phyloP scores from a whole-genome alignment of 2,329 filamentous ascomycete genomes.

The Aspergillus japonicus region DNA sequence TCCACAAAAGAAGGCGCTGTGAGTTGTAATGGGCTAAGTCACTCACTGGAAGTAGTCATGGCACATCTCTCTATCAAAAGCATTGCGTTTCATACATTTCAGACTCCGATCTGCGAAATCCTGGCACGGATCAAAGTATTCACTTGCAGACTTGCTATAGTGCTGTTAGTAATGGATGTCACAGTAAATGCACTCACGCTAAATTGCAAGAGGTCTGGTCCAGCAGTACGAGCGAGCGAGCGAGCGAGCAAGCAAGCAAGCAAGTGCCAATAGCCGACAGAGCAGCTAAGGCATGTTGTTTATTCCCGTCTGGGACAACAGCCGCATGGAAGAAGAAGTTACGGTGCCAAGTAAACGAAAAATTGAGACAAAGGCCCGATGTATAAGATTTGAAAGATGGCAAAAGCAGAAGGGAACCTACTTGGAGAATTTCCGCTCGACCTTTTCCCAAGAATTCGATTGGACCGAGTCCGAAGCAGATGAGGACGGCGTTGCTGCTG shows the following conservation, averaged over 20 bases:
- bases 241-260: background rate
- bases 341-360: background rate
- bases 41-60: constrained; percentile 90
- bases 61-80: constrained; percentile 84
- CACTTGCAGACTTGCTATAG: constrained; percentile 76
- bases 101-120: constrained; percentile 84
- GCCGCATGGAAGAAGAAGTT: background rate
- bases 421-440: constrained; percentile 62
- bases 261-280: background rate
- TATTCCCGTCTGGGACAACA: background rate
- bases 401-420: constrained; percentile 36
- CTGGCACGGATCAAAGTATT: constrained; percentile 94
- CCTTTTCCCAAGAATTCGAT: constrained; percentile 58
- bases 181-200: background rate
- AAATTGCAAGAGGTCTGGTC: background rate
- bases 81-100: constrained; percentile 83
- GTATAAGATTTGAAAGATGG: background rate
- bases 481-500: constrained; percentile 28
- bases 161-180: background rate
- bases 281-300: background rate
- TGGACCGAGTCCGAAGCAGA: constrained; percentile 36
- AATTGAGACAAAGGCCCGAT: background rate
- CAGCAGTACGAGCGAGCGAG: background rate
- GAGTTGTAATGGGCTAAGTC: background rate
- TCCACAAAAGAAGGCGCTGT: background rate